phyloP scores from a whole-genome alignment of 768 basidiomycete genomes.

The Tulasnella sp. region DNA sequence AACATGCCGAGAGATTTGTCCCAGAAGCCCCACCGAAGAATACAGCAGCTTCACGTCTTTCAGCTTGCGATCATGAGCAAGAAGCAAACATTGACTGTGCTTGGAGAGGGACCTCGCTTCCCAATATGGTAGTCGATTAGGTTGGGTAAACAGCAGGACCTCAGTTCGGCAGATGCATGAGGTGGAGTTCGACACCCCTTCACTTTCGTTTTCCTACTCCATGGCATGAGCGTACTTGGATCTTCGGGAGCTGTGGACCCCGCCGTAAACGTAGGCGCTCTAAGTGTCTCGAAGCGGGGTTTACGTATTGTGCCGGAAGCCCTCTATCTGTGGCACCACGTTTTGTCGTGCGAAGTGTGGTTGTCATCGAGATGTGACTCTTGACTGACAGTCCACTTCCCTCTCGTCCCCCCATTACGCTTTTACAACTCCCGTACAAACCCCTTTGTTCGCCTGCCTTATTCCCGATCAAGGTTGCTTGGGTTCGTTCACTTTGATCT shows the following conservation, averaged over 20 bases:
- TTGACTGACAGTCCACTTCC: not conserved
- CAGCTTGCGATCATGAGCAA: too few relatives aligned
- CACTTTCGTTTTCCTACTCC: not conserved
- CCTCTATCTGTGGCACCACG: too few relatives aligned
- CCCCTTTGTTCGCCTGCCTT: not conserved
- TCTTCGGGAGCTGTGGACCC: not conserved
- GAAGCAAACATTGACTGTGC: too few relatives aligned
- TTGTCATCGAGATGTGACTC: not conserved
- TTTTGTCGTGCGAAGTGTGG: too few relatives aligned
- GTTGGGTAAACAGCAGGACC: not conserved
- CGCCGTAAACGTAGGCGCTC: not conserved
- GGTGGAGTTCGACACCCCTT: not conserved
- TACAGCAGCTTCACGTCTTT: too few relatives aligned
- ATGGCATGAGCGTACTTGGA: not conserved
- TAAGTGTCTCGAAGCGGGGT: not conserved
- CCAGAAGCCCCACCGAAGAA: too few relatives aligned
- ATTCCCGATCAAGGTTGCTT: not conserved
- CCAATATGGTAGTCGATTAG: too few relatives aligned
- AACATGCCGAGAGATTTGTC: too few relatives aligned
- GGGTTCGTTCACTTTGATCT: too few relatives aligned
- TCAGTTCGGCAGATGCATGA: not conserved
- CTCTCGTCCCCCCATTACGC: not conserved
- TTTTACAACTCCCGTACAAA: not conserved
- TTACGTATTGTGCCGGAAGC: not conserved
- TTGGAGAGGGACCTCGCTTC: too few relatives aligned